These are phyloP conservation scores for Endoconidiophora laricicola DNA, from an alignment of 2,329 filamentous ascomycete genomes.

Conservation along the genomic window DNA sequence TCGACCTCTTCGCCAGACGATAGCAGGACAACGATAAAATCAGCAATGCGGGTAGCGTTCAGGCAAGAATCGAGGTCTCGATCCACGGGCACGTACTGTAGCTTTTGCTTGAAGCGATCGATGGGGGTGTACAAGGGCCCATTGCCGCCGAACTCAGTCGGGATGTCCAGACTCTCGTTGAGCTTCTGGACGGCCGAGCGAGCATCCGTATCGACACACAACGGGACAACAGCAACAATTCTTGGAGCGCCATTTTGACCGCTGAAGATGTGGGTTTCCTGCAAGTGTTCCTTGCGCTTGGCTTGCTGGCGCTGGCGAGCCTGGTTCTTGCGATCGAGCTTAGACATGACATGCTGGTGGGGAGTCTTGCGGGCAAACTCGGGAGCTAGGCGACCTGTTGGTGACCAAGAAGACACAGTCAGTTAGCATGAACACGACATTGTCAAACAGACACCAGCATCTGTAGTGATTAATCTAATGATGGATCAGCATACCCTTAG, in stretches of 20 bases:
- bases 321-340: slow-evolving; percentile 88
- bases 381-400: slow-evolving; percentile 56
- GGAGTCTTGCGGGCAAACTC: slow-evolving; percentile 71
- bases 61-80: slow-evolving; percentile 61
- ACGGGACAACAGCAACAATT: slow-evolving; percentile 72
- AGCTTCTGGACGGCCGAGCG: slow-evolving; percentile 50
- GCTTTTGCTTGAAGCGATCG: slow-evolving; percentile 85
- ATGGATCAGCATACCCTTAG: slow-evolving; percentile 49
- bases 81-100: slow-evolving; percentile 66
- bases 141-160: slow-evolving; percentile 43
- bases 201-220: slow-evolving; percentile 58
- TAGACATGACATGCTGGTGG: slow-evolving; percentile 94
- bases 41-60: slow-evolving; percentile 74
- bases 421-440: neutral
- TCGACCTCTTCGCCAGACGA: slow-evolving; percentile 76
- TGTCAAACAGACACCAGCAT: neutral
- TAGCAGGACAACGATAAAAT: slow-evolving; percentile 78
- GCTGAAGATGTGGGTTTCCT: slow-evolving; percentile 65
- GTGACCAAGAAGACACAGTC: neutral
- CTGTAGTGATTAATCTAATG: neutral
- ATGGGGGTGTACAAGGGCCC: slow-evolving; percentile 47
- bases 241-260: slow-evolving; percentile 75
- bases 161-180: slow-evolving; percentile 65
- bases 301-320: slow-evolving; percentile 73
- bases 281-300: slow-evolving; percentile 70